Percentiles rank a stretch among this genome's conserved stretches.
Evolutionary conservation across 2,329 filamentous ascomycete species (phyloP).

Genomic region (Pseudogymnoascus sp.): DNA sequence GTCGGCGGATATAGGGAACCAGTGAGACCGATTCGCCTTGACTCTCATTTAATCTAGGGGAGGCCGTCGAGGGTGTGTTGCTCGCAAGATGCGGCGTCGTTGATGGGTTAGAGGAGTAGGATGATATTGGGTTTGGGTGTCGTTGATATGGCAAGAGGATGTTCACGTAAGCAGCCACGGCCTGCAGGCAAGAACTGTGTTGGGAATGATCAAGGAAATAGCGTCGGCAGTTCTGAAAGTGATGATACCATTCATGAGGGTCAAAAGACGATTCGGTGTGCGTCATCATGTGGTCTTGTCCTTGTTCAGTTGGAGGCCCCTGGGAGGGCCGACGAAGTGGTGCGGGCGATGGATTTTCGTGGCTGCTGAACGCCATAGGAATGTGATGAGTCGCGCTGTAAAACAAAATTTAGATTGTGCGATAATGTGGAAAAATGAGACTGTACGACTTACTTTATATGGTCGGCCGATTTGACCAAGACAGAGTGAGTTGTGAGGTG

Average conservation of each 20-base stretch:
- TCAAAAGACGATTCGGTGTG: conserved; percentile 44
- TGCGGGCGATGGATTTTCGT: not conserved
- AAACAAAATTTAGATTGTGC: not conserved
- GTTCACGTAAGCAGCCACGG: conserved; percentile 83
- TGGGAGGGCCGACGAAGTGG: not conserved
- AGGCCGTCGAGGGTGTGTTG: conserved; percentile 24
- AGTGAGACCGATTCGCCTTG: conserved; percentile 50
- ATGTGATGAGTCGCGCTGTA: not conserved
- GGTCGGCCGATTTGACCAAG: not conserved
- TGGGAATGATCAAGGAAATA: conserved; percentile 93
- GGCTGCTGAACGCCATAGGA: conserved; percentile 7
- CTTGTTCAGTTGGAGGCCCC: not conserved
- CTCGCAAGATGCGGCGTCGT: conserved; percentile 19
- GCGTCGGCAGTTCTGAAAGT: conserved; percentile 79
- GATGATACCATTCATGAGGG: conserved; percentile 87
- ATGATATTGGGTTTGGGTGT: conserved; percentile 37
- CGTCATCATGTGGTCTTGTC: not conserved
- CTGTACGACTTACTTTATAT: conserved; percentile 1
- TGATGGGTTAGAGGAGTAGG: conserved; percentile 30
- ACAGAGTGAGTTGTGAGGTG: not conserved
- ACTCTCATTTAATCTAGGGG: conserved; percentile 15
- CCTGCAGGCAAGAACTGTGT: conserved; percentile 73
- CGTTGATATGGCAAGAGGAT: conserved; percentile 85
- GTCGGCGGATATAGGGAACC: conserved; percentile 80
- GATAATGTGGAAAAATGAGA: not conserved